A percentile compares a stretch with the other conserved stretches of the same genome.
phyloP scores from a whole-genome alignment of 345 rosid genomes.

The Eucalyptus urophylla region DNA sequence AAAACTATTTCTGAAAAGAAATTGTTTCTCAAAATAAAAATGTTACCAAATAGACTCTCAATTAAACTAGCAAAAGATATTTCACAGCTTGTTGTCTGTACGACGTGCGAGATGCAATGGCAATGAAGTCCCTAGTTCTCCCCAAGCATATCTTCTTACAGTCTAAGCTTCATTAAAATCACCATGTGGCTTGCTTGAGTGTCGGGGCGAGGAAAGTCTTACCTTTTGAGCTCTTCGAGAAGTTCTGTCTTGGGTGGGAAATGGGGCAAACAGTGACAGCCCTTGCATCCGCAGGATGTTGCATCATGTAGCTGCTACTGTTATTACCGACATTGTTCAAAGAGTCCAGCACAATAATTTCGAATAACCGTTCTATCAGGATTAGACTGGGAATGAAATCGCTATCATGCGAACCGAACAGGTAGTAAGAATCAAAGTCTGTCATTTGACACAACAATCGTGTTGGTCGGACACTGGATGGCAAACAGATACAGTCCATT shows the following conservation, averaged over 20 bases:
- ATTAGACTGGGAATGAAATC: neutral
- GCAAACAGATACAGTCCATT: neutral
- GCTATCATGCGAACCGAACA: accelerated
- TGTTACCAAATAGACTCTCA: no score
- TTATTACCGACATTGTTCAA: neutral
- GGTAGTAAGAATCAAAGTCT: neutral
- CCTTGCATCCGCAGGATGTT: neutral
- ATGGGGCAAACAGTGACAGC: neutral
- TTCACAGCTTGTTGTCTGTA: neutral
- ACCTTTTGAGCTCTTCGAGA: neutral
- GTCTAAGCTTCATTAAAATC: neutral
- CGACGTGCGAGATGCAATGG: neutral
- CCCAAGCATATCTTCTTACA: neutral
- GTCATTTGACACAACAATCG: neutral
- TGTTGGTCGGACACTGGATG: accelerated
- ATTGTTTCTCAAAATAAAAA: no score
- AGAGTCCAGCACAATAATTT: neutral
- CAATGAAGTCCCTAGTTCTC: neutral
- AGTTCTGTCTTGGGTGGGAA: neutral
- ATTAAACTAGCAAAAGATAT: neutral
- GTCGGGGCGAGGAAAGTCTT: neutral
- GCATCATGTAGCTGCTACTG: neutral
- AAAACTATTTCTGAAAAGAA: accelerated
- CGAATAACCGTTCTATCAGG: neutral
- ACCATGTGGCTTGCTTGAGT: neutral